These are phyloP conservation scores for Candida ovalis DNA, from an alignment of 805 yeast genomes.

Conservation along the genomic window DNA sequence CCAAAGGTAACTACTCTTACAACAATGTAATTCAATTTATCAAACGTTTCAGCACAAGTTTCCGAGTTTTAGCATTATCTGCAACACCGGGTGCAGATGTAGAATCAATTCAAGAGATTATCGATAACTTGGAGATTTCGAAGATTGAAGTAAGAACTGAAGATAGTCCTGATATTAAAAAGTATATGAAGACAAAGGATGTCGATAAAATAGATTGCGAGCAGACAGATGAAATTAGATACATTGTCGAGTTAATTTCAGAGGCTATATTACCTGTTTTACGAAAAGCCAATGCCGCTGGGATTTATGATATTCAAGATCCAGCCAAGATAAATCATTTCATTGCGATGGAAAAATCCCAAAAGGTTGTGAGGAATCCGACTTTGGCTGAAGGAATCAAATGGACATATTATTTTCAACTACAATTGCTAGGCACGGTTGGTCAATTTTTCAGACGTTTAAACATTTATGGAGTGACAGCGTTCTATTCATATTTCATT, in stretches of 20 bases:
- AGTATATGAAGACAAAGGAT: conserved; percentile 68
- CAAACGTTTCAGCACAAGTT: conserved; percentile 58
- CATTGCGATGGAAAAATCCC: conserved; percentile 65
- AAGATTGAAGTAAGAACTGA: conserved; percentile 85
- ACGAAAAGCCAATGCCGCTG: conserved; percentile 57
- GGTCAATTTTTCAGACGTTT: conserved; percentile 70
- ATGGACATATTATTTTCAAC: conserved; percentile 63
- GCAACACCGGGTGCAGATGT: conserved; percentile 94
- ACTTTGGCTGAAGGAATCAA: conserved; percentile 62
- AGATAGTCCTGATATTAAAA: conserved; percentile 70
- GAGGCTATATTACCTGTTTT: conserved; percentile 66
- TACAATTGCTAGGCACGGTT: conserved; percentile 61
- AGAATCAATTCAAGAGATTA: conserved; percentile 83
- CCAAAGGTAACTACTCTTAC: conserved; percentile 87
- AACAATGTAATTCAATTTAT: conserved; percentile 73
- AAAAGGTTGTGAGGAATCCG: conserved; percentile 50
- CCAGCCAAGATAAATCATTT: conserved; percentile 69
- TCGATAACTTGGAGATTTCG: conserved; percentile 69
- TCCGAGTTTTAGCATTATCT: conserved; percentile 79
- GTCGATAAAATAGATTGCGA: conserved; percentile 58
- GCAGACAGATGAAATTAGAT: conserved; percentile 50
- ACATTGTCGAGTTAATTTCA: conserved; percentile 51
- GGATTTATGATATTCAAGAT: conserved; percentile 61
- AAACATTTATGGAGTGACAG: conserved; percentile 75
- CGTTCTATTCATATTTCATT: conserved; percentile 65